Evolutionary conservation across 1,284 basidiomycete genomes (phyloP).

Genomic region (Malassezia caprae): DNA sequence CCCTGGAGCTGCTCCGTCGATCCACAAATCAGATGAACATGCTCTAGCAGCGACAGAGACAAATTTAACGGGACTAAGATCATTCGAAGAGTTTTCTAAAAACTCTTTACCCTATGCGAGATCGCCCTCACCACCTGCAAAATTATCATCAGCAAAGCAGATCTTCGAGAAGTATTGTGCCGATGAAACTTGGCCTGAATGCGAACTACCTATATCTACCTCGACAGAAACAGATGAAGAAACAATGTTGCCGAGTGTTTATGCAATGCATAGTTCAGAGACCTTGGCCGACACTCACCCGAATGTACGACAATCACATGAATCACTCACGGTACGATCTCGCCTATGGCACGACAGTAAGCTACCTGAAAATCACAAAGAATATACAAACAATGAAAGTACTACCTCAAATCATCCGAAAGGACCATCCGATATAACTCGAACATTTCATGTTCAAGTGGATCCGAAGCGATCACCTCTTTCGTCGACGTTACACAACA

Average conservation of each 20-base stretch:
- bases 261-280: not conserved
- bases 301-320: not conserved
- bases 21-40: not conserved
- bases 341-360: not conserved
- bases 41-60: not conserved
- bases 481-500: not conserved
- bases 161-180: slow-evolving; percentile 8
- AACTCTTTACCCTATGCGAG: not conserved
- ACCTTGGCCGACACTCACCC: not conserved
- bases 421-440: not conserved
- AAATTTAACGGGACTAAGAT: not conserved
- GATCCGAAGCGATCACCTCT: not conserved
- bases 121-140: not conserved
- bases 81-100: not conserved
- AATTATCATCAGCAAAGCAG: not conserved
- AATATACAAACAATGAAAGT: not conserved
- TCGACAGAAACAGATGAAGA: not conserved
- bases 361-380: not conserved
- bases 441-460: not conserved
- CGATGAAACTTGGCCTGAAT: slow-evolving; percentile 3
- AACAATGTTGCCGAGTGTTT: not conserved
- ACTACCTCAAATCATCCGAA: not conserved
- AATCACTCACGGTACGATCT: not conserved
- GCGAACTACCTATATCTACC: not conserved
- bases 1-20: not conserved